These are phyloP conservation scores for Aspergillus transmontanensis DNA, from an alignment of 2,329 filamentous ascomycete species.

Conservation along the genomic window DNA sequence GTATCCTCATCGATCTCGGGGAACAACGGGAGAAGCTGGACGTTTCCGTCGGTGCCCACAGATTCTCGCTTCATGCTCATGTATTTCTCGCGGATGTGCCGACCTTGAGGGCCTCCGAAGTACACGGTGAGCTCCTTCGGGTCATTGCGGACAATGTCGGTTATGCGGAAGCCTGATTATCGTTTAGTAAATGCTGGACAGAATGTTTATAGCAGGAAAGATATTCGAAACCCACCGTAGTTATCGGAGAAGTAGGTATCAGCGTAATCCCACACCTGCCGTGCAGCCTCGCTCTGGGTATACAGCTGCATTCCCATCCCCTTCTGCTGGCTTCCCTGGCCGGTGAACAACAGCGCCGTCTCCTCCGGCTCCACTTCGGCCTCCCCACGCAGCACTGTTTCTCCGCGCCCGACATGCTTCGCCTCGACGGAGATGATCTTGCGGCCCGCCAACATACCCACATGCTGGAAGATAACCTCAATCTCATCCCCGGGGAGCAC, in stretches of 20 bases:
- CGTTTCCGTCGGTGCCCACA: constrained; percentile 84
- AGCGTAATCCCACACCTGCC: constrained; percentile 96
- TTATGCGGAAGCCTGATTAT: neutral
- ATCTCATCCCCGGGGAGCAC: constrained; percentile 95
- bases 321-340: constrained; percentile 97
- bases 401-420: constrained; percentile 91
- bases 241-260: constrained; percentile 99
- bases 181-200: constrained; percentile 47
- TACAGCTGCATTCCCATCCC: constrained; percentile 99
- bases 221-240: constrained; percentile 76
- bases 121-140: constrained; percentile 98
- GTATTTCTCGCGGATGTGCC: constrained; percentile 97
- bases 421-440: constrained; percentile 99
- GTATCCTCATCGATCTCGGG: constrained; percentile 94
- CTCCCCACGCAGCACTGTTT: constrained; percentile 92
- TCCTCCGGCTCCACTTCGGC: constrained; percentile 97
- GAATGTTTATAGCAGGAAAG: neutral
- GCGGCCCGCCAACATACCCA: constrained; percentile 95
- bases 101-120: constrained; percentile 94
- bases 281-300: constrained; percentile 88
- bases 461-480: constrained; percentile 91
- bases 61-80: constrained; percentile 99
- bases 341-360: constrained; percentile 96
- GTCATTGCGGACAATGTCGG: constrained; percentile 98
- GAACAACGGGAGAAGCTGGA: constrained; percentile 99